Evolutionary conservation across 352 stramenopile species (phyloP).

Genomic region (Globisporangium spiculum): DNA sequence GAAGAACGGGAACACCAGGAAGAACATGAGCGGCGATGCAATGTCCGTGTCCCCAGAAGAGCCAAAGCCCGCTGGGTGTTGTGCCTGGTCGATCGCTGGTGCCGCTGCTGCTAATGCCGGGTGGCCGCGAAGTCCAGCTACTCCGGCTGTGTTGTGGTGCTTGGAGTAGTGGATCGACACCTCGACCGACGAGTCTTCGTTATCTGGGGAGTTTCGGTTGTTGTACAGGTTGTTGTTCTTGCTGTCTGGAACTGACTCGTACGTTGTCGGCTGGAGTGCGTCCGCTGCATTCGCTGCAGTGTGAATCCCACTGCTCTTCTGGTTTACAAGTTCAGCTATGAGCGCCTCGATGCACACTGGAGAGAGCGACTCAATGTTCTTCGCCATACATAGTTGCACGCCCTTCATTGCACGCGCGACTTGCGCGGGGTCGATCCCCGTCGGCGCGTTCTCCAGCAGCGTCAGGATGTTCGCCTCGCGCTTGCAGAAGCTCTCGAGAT

Average conservation of each 20-base stretch:
- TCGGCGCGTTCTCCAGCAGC: conserved; percentile 37
- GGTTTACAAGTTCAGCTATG: conserved; percentile 23
- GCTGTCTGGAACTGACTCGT: background rate
- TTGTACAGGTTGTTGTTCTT: conserved; percentile 14
- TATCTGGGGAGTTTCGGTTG: conserved; percentile 8
- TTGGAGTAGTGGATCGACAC: conserved; percentile 57
- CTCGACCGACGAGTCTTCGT: conserved; percentile 57
- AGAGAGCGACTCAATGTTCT: conserved; percentile 54
- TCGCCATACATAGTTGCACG: conserved; percentile 51
- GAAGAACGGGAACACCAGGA: conserved; percentile 62
- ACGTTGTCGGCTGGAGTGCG: conserved; percentile 8
- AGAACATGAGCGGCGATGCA: conserved; percentile 39
- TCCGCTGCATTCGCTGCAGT: background rate
- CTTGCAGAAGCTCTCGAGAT: conserved; percentile 40
- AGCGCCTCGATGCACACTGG: conserved; percentile 45
- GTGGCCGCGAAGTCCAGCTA: conserved; percentile 26
- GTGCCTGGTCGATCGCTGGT: conserved; percentile 20
- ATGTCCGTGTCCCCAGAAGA: conserved; percentile 20
- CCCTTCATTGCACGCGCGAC: conserved; percentile 39
- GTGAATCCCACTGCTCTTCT: conserved; percentile 11
- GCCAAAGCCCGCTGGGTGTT: conserved; percentile 11
- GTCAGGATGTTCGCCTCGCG: conserved; percentile 47
- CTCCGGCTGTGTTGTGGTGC: conserved; percentile 32
- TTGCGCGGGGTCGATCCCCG: conserved; percentile 29
- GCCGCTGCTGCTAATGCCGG: conserved; percentile 20